Evolutionary conservation across 2,329 filamentous ascomycete species (phyloP).

Genomic region (Neonectria neomacrospora): DNA sequence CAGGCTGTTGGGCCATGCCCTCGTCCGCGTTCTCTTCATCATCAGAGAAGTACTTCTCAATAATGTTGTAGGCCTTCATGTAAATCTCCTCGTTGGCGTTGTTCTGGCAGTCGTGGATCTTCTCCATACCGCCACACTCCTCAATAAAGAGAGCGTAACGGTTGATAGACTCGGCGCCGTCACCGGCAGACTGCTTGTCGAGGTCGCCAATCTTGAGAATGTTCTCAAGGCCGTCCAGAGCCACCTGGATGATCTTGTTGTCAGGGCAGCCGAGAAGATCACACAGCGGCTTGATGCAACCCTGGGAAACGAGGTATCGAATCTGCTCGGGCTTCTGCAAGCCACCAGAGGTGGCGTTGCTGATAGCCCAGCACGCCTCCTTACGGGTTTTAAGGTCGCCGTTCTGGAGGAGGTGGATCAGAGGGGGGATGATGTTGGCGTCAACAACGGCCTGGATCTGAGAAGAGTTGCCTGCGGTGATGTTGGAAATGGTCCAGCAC

Average conservation of each 20-base stretch:
- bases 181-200: constrained; percentile 90
- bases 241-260: constrained; percentile 99
- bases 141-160: constrained; percentile 98
- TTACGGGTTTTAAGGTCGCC: constrained; percentile 99
- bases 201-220: constrained; percentile 99
- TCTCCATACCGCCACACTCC: constrained; percentile 99
- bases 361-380: constrained; percentile 99
- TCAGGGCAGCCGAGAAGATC: constrained; percentile 95
- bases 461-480: constrained; percentile 96
- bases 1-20: constrained; percentile 72
- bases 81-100: constrained; percentile 99
- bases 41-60: constrained; percentile 99
- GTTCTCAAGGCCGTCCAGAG: constrained; percentile 97
- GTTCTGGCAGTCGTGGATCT: constrained; percentile 99
- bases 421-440: constrained; percentile 93
- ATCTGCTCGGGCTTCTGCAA: constrained; percentile 99
- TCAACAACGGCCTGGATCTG: constrained; percentile 98
- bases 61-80: constrained; percentile 99
- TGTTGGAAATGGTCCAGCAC: constrained; percentile 99
- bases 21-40: constrained; percentile 95
- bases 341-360: constrained; percentile 96
- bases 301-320: constrained; percentile 89
- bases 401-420: constrained; percentile 95
- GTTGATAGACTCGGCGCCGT: constrained; percentile 85
- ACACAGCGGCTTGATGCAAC: constrained; percentile 97